Base-by-base conservation (phyloP, 306 rosid genomes). In the Boehmeria nivea region DNA sequence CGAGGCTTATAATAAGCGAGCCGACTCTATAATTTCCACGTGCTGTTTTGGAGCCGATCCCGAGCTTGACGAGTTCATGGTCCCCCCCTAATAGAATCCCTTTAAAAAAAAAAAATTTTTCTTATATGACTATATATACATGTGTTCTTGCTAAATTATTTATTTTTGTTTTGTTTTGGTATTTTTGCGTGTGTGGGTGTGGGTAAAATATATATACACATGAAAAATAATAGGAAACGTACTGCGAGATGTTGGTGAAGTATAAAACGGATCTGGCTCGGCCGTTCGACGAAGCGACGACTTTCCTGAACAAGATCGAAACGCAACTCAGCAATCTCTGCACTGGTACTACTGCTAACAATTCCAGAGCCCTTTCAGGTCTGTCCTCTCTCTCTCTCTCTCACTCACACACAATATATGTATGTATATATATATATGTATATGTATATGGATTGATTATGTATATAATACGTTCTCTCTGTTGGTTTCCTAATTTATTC, bases 41-140 rank as follows among this genome's bases (percentile, higher is more conserved):
- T 83, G 94, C 76, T 83, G 94, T 72, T 63, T 71, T 43, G 95
- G 99, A 83, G 86, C 75, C 83, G 99, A 93, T 81, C 99, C 95
- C 86, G 99, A 87, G 85, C 96, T 91, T 49, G 99, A 87, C 49
- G 89, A 87, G 69, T 91, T 91, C 82, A 91, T 91, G 99, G 96
- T 89, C 88, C 81, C 86, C 86, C 76, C 61, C 49, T n/a, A 20
- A 6, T 27, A 14, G 13, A 18, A 54, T 33, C 57, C 26, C 43
- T 45, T 34, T 46, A 28, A 9, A 50, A 24, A 50, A 50, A 22
- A 11, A 24, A 51, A 60, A 53, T 28, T 19, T 17, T 19, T 4
- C 39, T 36, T 56, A 9, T 61, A 44, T 52, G 43, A 65, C 48
- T 57, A 52, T 21, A 28, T 39, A 17, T 39, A 43, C 46, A 43